Base-by-base conservation (phyloP, 371 early-diverging fungal species). In the Rhizopus sp. region DNA sequence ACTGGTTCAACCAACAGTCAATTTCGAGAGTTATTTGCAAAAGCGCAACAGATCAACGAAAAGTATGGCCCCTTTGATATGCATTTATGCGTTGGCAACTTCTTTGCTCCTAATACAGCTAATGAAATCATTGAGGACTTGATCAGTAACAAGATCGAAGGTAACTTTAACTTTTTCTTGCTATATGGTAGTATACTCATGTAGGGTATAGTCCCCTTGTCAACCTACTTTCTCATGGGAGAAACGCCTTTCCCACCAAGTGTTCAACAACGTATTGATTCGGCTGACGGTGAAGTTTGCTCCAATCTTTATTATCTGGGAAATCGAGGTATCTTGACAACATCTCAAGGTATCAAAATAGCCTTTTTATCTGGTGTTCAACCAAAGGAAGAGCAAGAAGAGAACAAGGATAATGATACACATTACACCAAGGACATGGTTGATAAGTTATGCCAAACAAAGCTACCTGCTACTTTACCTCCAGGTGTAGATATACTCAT, bases 21-120 rank as follows among this genome's bases (percentile, higher is more conserved):
- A 42, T 82, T 90, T 48, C 57, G 69, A 39, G 77, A 77, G 17
- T 75, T 86, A 35, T 86, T 92, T 50, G 54, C 75, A 35, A 93
- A 91, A 67, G 80, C 88, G 55, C 78, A 82, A 30, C 78, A 87
- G 34, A 83, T 93, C 55, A 80, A 93, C 69, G 64, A 75, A 23
- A 94, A 93, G 66, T 81, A 88, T 59, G 93, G 94, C 0, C 94
- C 95, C 7, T 95, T 95, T 63, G 90, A 90, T 44, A 65, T 91
- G 15, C 71, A 90, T 35, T 73, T 95, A 5, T 84, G 90, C 42
- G 77, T 83, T 0, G 96, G 96, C 41, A 89, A 93, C 75, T 87
- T 95, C 48, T 93, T 93, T 69, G 79, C 69, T 8, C 46, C 73
- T 29, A 76, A 80, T 5, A 67, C 63, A 0, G 62, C 73, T 13